Evolutionary conservation across 1,284 basidiomycete genomes (phyloP), one percentile per base, ranked within the genome.

Genomic region (Erythrobasidium hasegawianum): DNA sequence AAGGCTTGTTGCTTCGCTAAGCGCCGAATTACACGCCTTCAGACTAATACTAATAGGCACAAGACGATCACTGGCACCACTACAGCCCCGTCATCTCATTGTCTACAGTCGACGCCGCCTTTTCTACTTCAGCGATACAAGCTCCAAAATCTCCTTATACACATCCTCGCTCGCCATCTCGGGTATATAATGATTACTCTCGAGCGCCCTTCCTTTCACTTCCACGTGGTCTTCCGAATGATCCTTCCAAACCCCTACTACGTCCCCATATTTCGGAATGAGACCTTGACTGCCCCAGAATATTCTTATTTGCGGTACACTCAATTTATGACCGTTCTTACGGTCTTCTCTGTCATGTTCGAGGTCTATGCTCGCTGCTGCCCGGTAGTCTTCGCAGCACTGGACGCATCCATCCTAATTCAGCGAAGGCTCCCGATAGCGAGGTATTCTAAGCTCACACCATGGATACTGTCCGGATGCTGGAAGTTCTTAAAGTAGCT

Each of bases 301-400:
- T 8, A 77, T 71, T 50, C 16, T 16, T 61, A 53, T 22, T 5
- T 24, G 14, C 16, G 18, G 50, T 7, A 74, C 70, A 2, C 58
- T 5, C 10, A 79, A 59, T 62, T 76, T 77, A 1, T 71, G 65
- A 2, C 75, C 77, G 0, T 66, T 54, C 14, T 68, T 55, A 1
- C 71, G 70, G 50, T 75, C 73, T n/a, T 57, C 56, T 16, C 73
- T 68, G 61, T 79, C 78, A 18, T 77, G 75, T 2, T 72, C 69
- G 2, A 78, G 72, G 54, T 79, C 78, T 24, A 76, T 74, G 8
- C 73, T 74, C 8, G 75, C 74, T 10, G 77, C 74, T 0, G 77
- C 77, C 2, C 78, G 74, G 67, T 79, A 79, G 69, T 79, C 78
- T 70, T 79, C 78, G 68, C 77, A 78, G 14, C 74, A 72, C 74